These are phyloP conservation scores for Taiozyma sp. DNA, from an alignment of 1,139 yeast species.

Conservation along the genomic window DNA sequence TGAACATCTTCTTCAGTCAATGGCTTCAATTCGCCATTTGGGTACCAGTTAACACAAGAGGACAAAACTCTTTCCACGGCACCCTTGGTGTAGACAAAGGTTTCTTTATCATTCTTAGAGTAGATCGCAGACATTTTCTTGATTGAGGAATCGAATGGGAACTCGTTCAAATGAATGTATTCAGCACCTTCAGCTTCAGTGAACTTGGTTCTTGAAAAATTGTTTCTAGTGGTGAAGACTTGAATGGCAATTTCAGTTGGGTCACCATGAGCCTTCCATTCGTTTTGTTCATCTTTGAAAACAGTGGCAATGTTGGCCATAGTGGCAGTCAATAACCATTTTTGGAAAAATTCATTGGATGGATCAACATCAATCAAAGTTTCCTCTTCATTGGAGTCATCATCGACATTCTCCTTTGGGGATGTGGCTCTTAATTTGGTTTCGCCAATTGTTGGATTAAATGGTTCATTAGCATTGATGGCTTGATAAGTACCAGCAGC, in stretches of 20 bases:
- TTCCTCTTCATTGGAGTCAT: constrained; percentile 30
- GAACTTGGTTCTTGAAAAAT: constrained; percentile 39
- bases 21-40: constrained; percentile 30
- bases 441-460: constrained; percentile 67
- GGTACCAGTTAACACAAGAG: constrained; percentile 55
- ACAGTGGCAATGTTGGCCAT: constrained; percentile 72
- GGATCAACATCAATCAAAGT: constrained; percentile 23
- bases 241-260: constrained; percentile 84
- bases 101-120: constrained; percentile 27
- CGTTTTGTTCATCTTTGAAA: constrained; percentile 31
- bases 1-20: constrained; percentile 39
- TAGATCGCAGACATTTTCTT: constrained; percentile 73
- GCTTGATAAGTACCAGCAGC: constrained; percentile 62
- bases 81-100: constrained; percentile 60
- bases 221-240: constrained; percentile 57
- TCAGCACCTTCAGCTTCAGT: constrained; percentile 31
- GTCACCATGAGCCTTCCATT: constrained; percentile 80
- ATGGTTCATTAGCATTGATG: constrained; percentile 59
- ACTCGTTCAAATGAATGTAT: constrained; percentile 52
- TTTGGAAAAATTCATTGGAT: constrained; percentile 28
- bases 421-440: constrained; percentile 38
- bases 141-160: constrained; percentile 74
- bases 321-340: constrained; percentile 59
- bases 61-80: constrained; percentile 71
- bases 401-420: constrained; percentile 35